Evolutionary conservation across 1,284 basidiomycete species (phyloP), one percentile per base, ranked within the genome.

Genomic region (Wolfiporia cocos): DNA sequence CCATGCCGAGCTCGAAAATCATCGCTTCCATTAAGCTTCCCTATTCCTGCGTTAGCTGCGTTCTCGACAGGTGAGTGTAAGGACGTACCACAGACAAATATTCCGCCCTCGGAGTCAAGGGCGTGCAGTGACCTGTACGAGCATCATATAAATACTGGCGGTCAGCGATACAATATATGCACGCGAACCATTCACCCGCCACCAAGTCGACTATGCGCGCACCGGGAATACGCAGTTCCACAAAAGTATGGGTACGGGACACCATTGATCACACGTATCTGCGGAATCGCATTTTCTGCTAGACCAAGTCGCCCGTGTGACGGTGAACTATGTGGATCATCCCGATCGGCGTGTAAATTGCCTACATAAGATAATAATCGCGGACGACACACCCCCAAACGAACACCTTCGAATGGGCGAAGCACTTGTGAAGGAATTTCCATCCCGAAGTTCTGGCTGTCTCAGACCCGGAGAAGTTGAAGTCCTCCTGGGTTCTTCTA

Each of bases 51-150:
- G 14, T 28, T 7, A 28, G 14, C 9, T 14, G 26, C 26, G 26
- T 9, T 7, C 26, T 9, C 26, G 26, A 28, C 9, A 28, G n/a
- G n/a, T n/a, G n/a, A 28, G n/a, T 28, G 26, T 5, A n/a, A 17
- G 14, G 4, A 44, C 67, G 48, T 58, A 86, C 90, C 90, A 89
- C 90, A 93, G n/a, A 86, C 86, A 62, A 83, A 78, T 9, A 92
- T 65, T 24, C 67, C 65, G 7, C 91, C 90, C 39, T 74, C 64
- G 2, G 81, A 81, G 60, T 91, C 87, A 34, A 90, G 61, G 2
- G 85, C 86, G 56, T 87, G 80, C 58, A 88, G 89, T 26, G 81
- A 86, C 86, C 86, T n/a, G n/a, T 88, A 44, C n/a, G n/a, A n/a
- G n/a, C n/a, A 7, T 7, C 23, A 24, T 5, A 32, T 17, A 31